Conservation (phyloP, 768 basidiomycete genomes). For the Auricularia auricula-judae region DNA sequence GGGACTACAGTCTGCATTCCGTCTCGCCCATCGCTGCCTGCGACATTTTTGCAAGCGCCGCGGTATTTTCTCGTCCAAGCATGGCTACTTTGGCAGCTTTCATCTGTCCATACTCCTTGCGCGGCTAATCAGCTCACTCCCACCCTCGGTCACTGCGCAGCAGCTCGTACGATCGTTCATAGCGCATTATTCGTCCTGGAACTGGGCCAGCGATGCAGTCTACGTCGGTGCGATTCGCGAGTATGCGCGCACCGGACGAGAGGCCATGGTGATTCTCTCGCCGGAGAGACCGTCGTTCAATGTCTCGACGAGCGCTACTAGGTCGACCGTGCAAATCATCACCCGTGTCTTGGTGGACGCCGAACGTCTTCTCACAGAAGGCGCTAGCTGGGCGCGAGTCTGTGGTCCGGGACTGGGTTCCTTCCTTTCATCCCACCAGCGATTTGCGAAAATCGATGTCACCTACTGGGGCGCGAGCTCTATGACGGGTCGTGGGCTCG, state of each 20-base stretch:
- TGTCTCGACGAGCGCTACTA: conserved; percentile 9
- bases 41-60: conserved; percentile 9
- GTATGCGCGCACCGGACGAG: conserved; percentile 6
- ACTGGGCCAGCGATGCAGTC: conserved; percentile 11
- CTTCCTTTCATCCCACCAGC: conserved; percentile 8
- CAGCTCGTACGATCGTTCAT: conserved; percentile 13
- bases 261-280: conserved; percentile 14
- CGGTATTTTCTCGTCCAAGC: conserved; percentile 11
- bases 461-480: conserved; percentile 12
- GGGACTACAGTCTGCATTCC: conserved; percentile 7
- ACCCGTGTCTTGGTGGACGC: conserved; percentile 3
- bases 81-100: conserved; percentile 16
- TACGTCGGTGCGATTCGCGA: conserved; percentile 1
- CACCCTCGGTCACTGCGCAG: conserved; percentile 2
- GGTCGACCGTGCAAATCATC: conserved; percentile 3
- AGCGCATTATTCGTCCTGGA: conserved; percentile 9
- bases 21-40: conserved; percentile 11
- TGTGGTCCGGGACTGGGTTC: conserved; percentile 5
- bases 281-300: conserved; percentile 11
- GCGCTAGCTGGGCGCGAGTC: conserved; percentile 6
- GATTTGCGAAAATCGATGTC: conserved; percentile 13
- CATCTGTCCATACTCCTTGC: conserved; percentile 13
- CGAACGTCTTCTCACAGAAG: neutral
- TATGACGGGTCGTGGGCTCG: conserved; percentile 10
- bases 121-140: conserved; percentile 4